Percentiles rank a stretch among this genome's conserved stretches.
These are phyloP conservation scores for Furcasterigmium sp. DNA, from an alignment of 2,329 filamentous ascomycete genomes.

Conservation along the genomic window DNA sequence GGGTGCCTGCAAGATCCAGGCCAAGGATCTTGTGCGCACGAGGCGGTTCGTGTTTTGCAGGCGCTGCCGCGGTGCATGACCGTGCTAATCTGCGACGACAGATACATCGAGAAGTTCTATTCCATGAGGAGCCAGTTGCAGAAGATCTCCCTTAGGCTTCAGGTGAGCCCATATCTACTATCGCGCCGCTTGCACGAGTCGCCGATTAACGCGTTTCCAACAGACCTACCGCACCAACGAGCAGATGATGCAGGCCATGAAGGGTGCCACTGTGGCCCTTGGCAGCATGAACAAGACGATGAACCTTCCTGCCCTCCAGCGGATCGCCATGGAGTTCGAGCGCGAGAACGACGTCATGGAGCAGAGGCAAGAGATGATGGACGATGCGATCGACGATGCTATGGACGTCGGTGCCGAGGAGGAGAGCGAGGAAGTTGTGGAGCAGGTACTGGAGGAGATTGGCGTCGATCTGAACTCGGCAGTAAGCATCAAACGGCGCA, in stretches of 20 bases:
- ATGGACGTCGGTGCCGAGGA: slow-evolving; percentile 88
- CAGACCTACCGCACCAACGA: slow-evolving; percentile 97
- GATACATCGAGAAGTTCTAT: slow-evolving; percentile 98
- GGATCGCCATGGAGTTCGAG: slow-evolving; percentile 99
- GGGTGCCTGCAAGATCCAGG: slow-evolving; percentile 97
- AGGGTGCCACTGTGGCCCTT: slow-evolving; percentile 86
- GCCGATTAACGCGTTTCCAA: slow-evolving; percentile 5
- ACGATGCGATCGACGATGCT: slow-evolving; percentile 95
- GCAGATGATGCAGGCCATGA: slow-evolving; percentile 99
- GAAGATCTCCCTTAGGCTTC: slow-evolving; percentile 89
- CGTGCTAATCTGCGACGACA: slow-evolving; percentile 22
- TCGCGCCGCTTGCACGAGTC: background rate
- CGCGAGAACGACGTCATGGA: slow-evolving; percentile 99
- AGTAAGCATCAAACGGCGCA: slow-evolving; percentile 48
- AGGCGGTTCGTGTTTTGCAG: slow-evolving; percentile 55
- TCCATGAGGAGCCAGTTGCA: slow-evolving; percentile 96
- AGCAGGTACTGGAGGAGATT: slow-evolving; percentile 94
- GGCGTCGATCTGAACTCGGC: slow-evolving; percentile 87
- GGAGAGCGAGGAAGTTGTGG: slow-evolving; percentile 93
- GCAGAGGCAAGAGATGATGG: slow-evolving; percentile 98
- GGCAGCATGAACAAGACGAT: slow-evolving; percentile 97
- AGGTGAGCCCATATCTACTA: too few species aligned
- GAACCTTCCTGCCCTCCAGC: slow-evolving; percentile 91
- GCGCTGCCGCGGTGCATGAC: too few species aligned
- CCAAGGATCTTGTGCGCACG: slow-evolving; percentile 92